These are phyloP conservation scores for Mycena rebaudengoi DNA, from an alignment of 768 basidiomycete genomes.

Conservation along the genomic window DNA sequence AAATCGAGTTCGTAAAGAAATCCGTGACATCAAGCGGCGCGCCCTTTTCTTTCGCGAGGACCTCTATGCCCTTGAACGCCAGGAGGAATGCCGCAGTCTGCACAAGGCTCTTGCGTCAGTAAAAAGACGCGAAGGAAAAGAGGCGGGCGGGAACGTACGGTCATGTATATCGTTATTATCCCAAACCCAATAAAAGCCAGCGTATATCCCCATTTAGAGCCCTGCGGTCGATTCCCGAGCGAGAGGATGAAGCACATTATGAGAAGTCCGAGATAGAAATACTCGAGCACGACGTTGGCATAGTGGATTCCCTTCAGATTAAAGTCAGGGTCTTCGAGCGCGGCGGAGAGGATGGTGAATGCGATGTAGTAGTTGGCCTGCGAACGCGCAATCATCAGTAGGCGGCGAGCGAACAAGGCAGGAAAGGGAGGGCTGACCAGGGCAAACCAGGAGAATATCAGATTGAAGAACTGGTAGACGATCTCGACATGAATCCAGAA, in stretches of 20 bases:
- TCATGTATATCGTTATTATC: constrained; percentile 96
- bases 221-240: constrained; percentile 92
- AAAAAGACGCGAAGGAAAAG: neutral
- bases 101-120: neutral
- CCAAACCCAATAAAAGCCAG: constrained; percentile 88
- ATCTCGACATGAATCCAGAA: constrained; percentile 96
- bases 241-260: constrained; percentile 89
- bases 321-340: constrained; percentile 74
- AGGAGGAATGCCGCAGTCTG: constrained; percentile 83
- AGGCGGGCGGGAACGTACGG: constrained; percentile 61
- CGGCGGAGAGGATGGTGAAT: constrained; percentile 77
- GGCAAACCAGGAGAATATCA: constrained; percentile 93
- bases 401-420: neutral
- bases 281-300: constrained; percentile 82
- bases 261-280: constrained; percentile 88
- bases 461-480: constrained; percentile 88
- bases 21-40: constrained; percentile 60
- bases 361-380: constrained; percentile 94
- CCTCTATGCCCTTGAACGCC: constrained; percentile 81
- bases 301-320: constrained; percentile 69
- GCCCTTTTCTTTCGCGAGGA: constrained; percentile 56
- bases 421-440: constrained; percentile 55
- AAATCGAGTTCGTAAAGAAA: constrained; percentile 81
- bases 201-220: constrained; percentile 88
- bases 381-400: neutral